These are phyloP conservation scores for Hemerocallis citrina DNA, from an alignment of 106 monocot species.

Conservation along the genomic window DNA sequence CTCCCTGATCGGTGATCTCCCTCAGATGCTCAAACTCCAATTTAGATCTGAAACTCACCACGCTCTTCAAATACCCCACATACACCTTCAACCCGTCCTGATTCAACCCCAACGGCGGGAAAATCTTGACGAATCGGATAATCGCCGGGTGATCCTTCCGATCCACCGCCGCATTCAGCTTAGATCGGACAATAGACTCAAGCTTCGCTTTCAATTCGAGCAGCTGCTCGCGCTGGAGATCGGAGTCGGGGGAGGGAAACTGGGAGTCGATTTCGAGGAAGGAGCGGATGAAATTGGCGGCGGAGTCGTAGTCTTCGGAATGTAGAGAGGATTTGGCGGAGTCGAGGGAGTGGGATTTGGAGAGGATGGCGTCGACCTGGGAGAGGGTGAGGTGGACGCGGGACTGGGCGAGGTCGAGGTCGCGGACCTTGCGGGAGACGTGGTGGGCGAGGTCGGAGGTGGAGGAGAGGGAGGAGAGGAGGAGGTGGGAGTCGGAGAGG, in stretches of 20 bases:
- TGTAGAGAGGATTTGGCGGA: conserved; percentile 31
- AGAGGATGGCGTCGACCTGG: conserved; percentile 55
- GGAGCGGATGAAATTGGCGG: conserved; percentile 40
- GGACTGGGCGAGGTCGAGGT: conserved; percentile 77
- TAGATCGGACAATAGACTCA: conserved; percentile 42
- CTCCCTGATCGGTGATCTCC: conserved; percentile 32
- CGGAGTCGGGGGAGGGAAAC: conserved; percentile 37
- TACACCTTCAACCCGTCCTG: conserved; percentile 88
- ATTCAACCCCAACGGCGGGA: conserved; percentile 61
- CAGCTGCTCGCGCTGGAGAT: conserved; percentile 65
- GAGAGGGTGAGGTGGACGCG: conserved; percentile 45
- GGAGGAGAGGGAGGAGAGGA: conserved; percentile 53
- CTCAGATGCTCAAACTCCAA: conserved; percentile 76
- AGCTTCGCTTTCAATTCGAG: conserved; percentile 55
- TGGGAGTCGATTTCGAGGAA: conserved; percentile 73
- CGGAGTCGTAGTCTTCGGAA: conserved; percentile 58
- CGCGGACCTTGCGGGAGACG: conserved; percentile 61
- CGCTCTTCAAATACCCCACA: conserved; percentile 72
- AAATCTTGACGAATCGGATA: conserved; percentile 65
- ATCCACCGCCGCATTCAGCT: conserved; percentile 61
- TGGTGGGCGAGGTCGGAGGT: conserved; percentile 54
- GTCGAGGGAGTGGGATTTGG: conserved; percentile 54
- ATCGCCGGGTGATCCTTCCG: conserved; percentile 55
- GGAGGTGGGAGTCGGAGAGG: conserved; percentile 47
- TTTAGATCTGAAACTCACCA: conserved; percentile 57